Evolutionary conservation across 2,329 filamentous ascomycete species (phyloP).

Genomic region (Aspergillus jensenii): DNA sequence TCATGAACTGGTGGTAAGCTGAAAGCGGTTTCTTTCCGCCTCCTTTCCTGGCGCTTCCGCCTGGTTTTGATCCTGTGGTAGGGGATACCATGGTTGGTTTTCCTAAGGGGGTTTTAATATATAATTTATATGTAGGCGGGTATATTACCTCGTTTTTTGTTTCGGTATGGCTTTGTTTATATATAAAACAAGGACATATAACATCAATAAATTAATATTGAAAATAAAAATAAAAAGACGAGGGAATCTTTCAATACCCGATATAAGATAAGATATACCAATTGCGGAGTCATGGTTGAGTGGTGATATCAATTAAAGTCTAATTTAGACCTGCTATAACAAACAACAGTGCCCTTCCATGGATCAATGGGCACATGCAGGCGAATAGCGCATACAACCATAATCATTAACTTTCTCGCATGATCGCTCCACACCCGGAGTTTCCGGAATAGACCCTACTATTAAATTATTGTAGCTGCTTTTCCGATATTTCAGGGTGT

Average conservation of each 20-base stretch:
- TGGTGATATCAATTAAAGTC: neutral
- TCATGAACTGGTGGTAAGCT: neutral
- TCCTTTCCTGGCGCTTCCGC: neutral
- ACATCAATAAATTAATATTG: too few species aligned
- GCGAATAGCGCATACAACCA: neutral
- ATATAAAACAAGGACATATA: too few species aligned
- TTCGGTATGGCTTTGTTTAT: neutral
- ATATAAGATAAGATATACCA: neutral
- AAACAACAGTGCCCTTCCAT: neutral
- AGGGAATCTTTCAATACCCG: too few species aligned
- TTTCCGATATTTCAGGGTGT: too few species aligned
- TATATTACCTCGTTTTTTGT: neutral
- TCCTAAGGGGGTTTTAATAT: neutral
- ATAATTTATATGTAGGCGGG: too few species aligned
- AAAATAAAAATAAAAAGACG: too few species aligned
- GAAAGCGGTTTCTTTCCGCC: neutral
- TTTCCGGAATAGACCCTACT: neutral
- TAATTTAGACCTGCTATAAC: neutral
- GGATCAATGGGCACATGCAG: neutral
- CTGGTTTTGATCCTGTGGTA: neutral
- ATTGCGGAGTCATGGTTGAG: neutral
- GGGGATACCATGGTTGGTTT: neutral
- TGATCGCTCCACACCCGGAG: neutral
- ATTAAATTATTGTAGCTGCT: neutral
- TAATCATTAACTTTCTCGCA: neutral